Base-by-base conservation (phyloP, 768 basidiomycete species). In the Phlebiopsis gigantea region DNA sequence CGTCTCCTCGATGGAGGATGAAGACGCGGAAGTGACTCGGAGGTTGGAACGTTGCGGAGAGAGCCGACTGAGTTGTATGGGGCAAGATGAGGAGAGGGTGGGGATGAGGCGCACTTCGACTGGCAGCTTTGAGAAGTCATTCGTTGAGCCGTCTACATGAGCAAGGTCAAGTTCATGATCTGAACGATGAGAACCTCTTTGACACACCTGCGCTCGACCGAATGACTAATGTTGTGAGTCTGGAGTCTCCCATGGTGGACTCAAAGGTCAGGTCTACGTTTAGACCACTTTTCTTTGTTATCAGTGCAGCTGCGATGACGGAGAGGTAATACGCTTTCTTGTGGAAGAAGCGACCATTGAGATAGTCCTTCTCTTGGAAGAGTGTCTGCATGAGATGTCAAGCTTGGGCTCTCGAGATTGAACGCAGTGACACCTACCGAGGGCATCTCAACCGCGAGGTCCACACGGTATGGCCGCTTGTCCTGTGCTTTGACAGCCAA, bases 281-380 rank as follows among this genome's bases (percentile, higher is more conserved):
- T 15, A 84, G 68, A 8, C 70, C 70, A 49, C 65, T 72, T 59
- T 78, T 75, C 12, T 76, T 69, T 31, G 72, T 69, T 43, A 72
- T 72, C 39, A 93, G 68, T 1, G 82, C 79, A 7, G 80, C 76
- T 1, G 90, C 89, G 45, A 98, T 73, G 4, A 80, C 81, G 6
- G 93, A 88, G 19, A 98, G 80, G 71, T 92, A 99, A 67, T 88
- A 93, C 0, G 92, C 86, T 39, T 91, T 79, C 67, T 98, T 98
- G 67, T 95, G 88, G 68, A 96, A 95, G 69, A 88, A 93, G 10
- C 97, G 83, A 7, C 85, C 81, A 66, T 94, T 87, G 56, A 93
- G 75, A 61, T 93, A 91, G 66, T 98, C 95, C 68, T 98, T 99
- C 65, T 95, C 92, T 74, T 96, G 92, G 65, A 98, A 95, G n/a